Conservation (phyloP, 257 asterid genomes). For the Orobanche coerulescens region DNA sequence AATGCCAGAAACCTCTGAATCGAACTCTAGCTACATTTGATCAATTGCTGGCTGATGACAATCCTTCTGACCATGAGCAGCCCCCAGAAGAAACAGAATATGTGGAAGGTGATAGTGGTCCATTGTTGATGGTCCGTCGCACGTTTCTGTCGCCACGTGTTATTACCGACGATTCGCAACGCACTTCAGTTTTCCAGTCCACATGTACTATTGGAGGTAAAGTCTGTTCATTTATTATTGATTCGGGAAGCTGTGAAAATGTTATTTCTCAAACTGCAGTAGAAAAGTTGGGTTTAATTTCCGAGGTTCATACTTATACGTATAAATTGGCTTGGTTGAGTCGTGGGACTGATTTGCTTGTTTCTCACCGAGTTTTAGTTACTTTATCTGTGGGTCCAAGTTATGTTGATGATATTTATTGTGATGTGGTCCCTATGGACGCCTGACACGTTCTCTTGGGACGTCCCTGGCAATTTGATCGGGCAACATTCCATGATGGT, state of each 20-base stretch:
- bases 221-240: neutral
- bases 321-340: neutral
- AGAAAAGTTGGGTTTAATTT: neutral
- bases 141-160: neutral
- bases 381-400: neutral
- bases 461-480: neutral
- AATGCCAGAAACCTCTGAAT: neutral
- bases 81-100: neutral
- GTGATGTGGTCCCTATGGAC: slow-evolving; percentile 11
- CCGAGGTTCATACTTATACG: neutral
- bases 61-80: neutral
- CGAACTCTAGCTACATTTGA: neutral
- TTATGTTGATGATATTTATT: neutral
- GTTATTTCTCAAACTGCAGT: neutral
- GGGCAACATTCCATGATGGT: neutral
- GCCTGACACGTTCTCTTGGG: neutral
- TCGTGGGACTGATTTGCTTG: neutral
- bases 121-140: neutral
- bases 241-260: neutral
- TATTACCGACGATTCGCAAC: neutral
- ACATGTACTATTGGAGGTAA: neutral
- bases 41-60: neutral
- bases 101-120: neutral
- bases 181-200: neutral
- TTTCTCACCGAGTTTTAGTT: neutral